Evolutionary conservation across 2,329 filamentous ascomycete species (phyloP).

Genomic region (Fusarium nanum): DNA sequence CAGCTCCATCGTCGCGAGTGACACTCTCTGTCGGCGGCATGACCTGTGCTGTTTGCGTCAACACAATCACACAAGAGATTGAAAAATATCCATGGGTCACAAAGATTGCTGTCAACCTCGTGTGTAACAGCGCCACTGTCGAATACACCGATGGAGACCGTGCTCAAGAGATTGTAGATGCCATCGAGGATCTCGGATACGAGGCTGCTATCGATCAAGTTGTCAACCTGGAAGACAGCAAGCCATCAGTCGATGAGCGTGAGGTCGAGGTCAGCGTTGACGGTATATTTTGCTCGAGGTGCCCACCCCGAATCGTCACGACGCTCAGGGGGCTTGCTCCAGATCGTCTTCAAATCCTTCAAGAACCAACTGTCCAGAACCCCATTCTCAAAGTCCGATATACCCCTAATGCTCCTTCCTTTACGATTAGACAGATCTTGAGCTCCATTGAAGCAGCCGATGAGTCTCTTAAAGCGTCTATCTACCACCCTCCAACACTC

Average conservation of each 20-base stretch:
- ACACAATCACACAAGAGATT: slow-evolving; percentile 70
- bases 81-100: slow-evolving; percentile 67
- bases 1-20: slow-evolving; percentile 57
- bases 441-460: slow-evolving; percentile 74
- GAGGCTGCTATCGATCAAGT: slow-evolving; percentile 69
- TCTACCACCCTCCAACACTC: slow-evolving; percentile 84
- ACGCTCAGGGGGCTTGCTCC: slow-evolving; percentile 65
- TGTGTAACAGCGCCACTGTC: slow-evolving; percentile 74
- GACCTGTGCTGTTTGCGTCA: slow-evolving; percentile 77
- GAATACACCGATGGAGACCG: slow-evolving; percentile 59
- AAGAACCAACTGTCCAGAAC: slow-evolving; percentile 66
- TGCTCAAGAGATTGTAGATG: slow-evolving; percentile 54
- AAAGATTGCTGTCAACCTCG: slow-evolving; percentile 70
- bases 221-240: slow-evolving; percentile 55
- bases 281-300: slow-evolving; percentile 81
- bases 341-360: slow-evolving; percentile 63
- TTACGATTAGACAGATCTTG: slow-evolving; percentile 83
- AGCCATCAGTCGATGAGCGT: slow-evolving; percentile 56
- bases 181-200: slow-evolving; percentile 73
- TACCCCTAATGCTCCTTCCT: slow-evolving; percentile 70
- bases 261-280: slow-evolving; percentile 74
- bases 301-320: slow-evolving; percentile 68
- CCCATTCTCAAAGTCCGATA: slow-evolving; percentile 80
- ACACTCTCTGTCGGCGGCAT: slow-evolving; percentile 75
- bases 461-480: slow-evolving; percentile 71